Percentiles rank a stretch among this genome's conserved stretches.
These are phyloP conservation scores for Suillus subalutaceus DNA, from an alignment of 768 basidiomycete species.

Conservation along the genomic window DNA sequence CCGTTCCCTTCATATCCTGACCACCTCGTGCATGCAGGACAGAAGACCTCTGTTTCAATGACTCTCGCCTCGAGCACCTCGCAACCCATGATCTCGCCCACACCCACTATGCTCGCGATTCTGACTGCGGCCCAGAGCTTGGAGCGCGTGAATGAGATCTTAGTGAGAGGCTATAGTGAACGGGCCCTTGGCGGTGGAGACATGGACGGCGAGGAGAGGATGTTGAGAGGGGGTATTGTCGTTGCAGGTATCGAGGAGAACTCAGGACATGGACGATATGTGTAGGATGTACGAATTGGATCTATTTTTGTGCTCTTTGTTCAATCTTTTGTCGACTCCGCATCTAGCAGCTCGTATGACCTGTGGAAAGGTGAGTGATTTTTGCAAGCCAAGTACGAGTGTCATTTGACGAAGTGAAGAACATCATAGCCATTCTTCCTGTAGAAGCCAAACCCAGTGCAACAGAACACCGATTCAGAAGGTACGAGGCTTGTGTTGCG, in stretches of 20 bases:
- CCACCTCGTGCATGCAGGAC: conserved; percentile 9
- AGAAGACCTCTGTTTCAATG: conserved; percentile 14
- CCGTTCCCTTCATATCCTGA: conserved; percentile 29
- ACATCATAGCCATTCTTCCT: neutral
- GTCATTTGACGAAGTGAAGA: neutral
- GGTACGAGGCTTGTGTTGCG: neutral
- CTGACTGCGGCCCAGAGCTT: conserved; percentile 25
- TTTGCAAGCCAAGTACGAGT: neutral
- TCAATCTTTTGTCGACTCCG: neutral
- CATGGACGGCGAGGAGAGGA: conserved; percentile 13
- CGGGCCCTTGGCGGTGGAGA: neutral
- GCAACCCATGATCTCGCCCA: conserved; percentile 21
- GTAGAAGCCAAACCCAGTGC: neutral
- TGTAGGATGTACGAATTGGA: neutral
- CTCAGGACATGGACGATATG: neutral
- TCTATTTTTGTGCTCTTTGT: neutral
- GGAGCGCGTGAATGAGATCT: conserved; percentile 39
- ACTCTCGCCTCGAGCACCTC: conserved; percentile 8
- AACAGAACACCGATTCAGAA: neutral
- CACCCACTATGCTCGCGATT: conserved; percentile 26
- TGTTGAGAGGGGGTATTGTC: neutral
- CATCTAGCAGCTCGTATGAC: neutral
- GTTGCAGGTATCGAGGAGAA: neutral
- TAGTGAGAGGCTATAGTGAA: conserved; percentile 37
- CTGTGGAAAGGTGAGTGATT: neutral